These are phyloP conservation scores for Xanthoconium stramineum DNA, from an alignment of 768 basidiomycete genomes.

Conservation along the genomic window DNA sequence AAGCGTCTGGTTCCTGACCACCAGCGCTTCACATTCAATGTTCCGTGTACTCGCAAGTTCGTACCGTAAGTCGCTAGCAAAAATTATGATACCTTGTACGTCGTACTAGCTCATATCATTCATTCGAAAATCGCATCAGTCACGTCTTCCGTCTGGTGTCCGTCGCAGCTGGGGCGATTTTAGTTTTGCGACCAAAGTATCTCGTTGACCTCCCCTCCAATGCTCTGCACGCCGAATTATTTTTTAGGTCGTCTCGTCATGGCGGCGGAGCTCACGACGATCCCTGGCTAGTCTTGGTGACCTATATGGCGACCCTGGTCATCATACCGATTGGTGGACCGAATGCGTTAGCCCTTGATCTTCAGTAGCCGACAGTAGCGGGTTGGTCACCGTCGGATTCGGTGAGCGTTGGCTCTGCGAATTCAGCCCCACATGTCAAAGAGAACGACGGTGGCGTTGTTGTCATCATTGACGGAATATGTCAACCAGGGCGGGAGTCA, in stretches of 20 bases:
- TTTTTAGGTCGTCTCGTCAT: neutral
- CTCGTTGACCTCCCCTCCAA: neutral
- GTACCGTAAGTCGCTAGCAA: slow-evolving; percentile 16
- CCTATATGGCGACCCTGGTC: neutral
- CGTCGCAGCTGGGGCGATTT: neutral
- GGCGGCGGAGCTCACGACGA: neutral
- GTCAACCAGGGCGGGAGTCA: neutral
- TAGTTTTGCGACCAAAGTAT: neutral
- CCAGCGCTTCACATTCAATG: neutral
- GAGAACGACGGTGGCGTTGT: neutral
- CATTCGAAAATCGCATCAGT: too few relatives aligned
- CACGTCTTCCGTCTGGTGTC: too few relatives aligned
- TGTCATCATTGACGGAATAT: neutral
- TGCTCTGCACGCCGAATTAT: neutral
- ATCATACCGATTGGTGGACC: neutral
- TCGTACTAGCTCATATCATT: too few relatives aligned
- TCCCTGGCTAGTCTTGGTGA: neutral
- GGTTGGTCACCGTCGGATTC: neutral
- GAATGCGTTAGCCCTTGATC: neutral
- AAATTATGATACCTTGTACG: too few relatives aligned
- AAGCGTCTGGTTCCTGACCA: slow-evolving; percentile 12
- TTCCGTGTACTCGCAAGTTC: slow-evolving; percentile 78
- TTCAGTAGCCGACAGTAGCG: neutral
- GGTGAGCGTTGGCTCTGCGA: neutral
- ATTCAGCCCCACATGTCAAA: neutral